Base-by-base conservation (phyloP, 2,329 filamentous ascomycete genomes). In the Trichoderma sp. region DNA sequence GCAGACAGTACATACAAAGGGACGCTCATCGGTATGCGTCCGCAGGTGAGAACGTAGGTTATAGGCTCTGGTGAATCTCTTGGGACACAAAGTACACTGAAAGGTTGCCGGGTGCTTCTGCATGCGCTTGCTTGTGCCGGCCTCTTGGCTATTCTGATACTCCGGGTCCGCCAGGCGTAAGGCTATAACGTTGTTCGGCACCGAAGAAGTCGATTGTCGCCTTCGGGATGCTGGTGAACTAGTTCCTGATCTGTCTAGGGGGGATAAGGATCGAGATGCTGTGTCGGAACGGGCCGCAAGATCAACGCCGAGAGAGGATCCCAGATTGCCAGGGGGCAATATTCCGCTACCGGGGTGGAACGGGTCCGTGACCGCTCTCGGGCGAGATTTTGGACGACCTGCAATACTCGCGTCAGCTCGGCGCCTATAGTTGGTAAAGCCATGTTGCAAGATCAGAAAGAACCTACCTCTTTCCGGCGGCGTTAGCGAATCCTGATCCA, bases 101-200 rank as follows among this genome's bases (percentile, higher is more conserved):
- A 98, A 99, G 0, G 93, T 99, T 7, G 95, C 95, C 0, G 95
- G 95, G 71, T 99, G 95, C 74, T 99, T 99, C 76, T 99, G 95
- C 0, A 92, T 88, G n/a, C 95, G 88, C 75, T 95, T 96, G 6
- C 87, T 79, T 45, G 82, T 84, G 55, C 89, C 87, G 51, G 80
- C 80, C 14, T 84, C 80, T 61, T 85, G 84, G 5, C 85, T 83
- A 26, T 86, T 88, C 63, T 93, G 90, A 67, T 94, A 90, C 50
- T 93, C 90, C 0, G 93, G 93, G 75, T 97, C 92, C 12, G 93
- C 94, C 17, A 98, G 84, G 67, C 93, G 92, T 47, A 98, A 81
- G n/a, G 96, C 95, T 73, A 97, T 86, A 0, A 85, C 80, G 65
- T 87, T 88, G 60, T 86, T 87, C 2, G 85, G 85, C 4, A 87